A percentile compares a stretch with the other conserved stretches of the same genome.
These are phyloP conservation scores for Pseudogymnoascus pannorum DNA, from an alignment of 2,329 filamentous ascomycete genomes.

Conservation along the genomic window DNA sequence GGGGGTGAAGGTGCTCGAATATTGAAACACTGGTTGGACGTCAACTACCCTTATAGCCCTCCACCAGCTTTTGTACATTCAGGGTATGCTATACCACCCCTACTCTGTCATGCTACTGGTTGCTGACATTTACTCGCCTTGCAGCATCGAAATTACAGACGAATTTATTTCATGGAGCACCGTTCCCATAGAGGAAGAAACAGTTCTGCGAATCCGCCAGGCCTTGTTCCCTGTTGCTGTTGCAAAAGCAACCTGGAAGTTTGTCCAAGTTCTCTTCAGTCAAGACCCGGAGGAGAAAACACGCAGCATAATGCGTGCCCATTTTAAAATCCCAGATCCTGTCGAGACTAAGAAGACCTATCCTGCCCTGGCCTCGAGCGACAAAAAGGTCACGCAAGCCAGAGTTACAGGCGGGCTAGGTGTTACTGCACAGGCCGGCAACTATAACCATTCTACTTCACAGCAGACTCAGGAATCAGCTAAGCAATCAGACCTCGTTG, in stretches of 20 bases:
- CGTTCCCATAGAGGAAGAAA: constrained; percentile 38
- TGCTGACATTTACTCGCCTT: constrained; percentile 19
- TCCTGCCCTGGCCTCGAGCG: background rate
- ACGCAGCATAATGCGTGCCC: constrained; percentile 40
- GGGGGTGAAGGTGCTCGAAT: background rate
- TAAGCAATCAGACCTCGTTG: background rate
- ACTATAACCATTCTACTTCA: background rate
- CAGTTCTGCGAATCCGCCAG: constrained; percentile 39
- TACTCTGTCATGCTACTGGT: background rate
- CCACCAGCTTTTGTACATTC: constrained; percentile 53
- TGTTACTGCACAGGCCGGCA: background rate
- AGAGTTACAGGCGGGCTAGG: background rate
- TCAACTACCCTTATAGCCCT: constrained; percentile 51
- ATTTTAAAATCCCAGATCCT: constrained; percentile 14
- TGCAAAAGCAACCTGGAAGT: constrained; percentile 44
- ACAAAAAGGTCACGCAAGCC: background rate
- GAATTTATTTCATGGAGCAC: constrained; percentile 42
- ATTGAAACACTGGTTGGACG: constrained; percentile 46
- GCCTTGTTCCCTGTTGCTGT: constrained; percentile 48
- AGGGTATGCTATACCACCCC: constrained; percentile 42
- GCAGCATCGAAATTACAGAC: constrained; percentile 43
- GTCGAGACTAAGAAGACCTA: constrained; percentile 15
- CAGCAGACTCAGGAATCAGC: background rate
- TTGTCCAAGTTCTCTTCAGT: constrained; percentile 40
- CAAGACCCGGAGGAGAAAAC: constrained; percentile 38